These are phyloP conservation scores for Thraustotheca clavata DNA, from an alignment of 352 stramenopile genomes.

Conservation along the genomic window DNA sequence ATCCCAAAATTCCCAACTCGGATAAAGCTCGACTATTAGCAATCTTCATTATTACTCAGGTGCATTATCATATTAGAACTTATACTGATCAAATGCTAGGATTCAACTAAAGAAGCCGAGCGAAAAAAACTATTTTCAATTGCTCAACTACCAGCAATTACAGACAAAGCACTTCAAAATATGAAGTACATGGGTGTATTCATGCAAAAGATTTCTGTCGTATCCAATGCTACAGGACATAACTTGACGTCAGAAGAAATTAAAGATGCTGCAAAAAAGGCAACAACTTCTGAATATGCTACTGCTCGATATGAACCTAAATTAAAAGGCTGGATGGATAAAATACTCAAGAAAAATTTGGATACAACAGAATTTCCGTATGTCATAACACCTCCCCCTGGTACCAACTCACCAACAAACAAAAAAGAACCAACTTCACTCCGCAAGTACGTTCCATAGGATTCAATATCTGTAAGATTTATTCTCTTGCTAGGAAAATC, in stretches of 20 bases:
- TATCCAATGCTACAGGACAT: constrained; percentile 16
- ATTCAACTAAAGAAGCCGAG: constrained; percentile 78
- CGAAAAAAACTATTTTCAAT: constrained; percentile 77
- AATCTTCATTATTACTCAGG: constrained; percentile 91
- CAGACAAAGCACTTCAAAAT: constrained; percentile 48
- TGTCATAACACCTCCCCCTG: constrained; percentile 63
- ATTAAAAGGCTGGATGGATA: constrained; percentile 50
- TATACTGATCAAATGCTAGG: constrained; percentile 11
- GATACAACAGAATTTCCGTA: constrained; percentile 68
- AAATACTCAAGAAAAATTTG: constrained; percentile 53
- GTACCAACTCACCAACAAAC: constrained; percentile 27
- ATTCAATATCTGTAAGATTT: neutral
- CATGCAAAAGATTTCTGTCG: constrained; percentile 27
- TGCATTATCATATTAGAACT: constrained; percentile 19
- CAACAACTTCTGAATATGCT: constrained; percentile 58
- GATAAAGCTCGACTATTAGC: constrained; percentile 87
- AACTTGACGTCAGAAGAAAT: constrained; percentile 42
- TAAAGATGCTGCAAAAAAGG: constrained; percentile 58
- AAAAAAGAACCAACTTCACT: constrained; percentile 60
- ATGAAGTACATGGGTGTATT: constrained; percentile 56
- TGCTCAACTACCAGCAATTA: constrained; percentile 57
- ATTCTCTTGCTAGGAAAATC: constrained; percentile 7
- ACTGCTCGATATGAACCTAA: constrained; percentile 70
- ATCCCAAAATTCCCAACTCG: constrained; percentile 61
- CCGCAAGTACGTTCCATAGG: constrained; percentile 44